Base-by-base conservation (phyloP, 306 rosid genomes). In the Leucaena leucocephala region DNA sequence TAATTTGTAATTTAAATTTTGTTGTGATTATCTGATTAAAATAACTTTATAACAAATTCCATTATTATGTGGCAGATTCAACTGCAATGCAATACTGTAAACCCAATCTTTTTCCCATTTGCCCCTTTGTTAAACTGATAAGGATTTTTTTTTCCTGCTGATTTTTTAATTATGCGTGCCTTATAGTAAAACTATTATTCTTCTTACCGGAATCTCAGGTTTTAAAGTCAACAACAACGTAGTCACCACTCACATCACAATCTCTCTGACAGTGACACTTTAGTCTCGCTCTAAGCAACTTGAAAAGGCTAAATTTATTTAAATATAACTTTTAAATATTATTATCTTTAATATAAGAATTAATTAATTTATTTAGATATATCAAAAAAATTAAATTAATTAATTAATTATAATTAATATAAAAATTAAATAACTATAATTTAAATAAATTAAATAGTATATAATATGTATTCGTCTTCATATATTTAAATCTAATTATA, bases 1-100 rank as follows among this genome's bases (percentile, higher is more conserved):
- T 82, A 55, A 73, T 85, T 27, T 77, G 77, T 74, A 76, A 77
- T 84, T 82, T 82, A 75, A 82, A 66, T 57, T 82, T 72, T 74
- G 81, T 76, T 50, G 43, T 49, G 40, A 49, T 61, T 11, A 77
- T 74, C 80, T 57, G 22, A 57, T 76, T 43, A 22, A 71, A 65
- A 79, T 79, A 71, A 79, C 76, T 82, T 76, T 38, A 75, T 44
- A 44, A 69, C 43, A 64, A 27, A 34, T 57, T 46, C 40, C 12
- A 62, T 65, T 46, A 65, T 71, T 55, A 71, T 72, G 49, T 65
- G 75, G 74, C 73, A 75, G 76, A 61, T 72, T 82, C 79, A 45
- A 54, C 70, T 63, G 27, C 27, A 27, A 27, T 27, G 79, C 75
- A 78, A 69, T 74, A 48, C 50, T 45, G 76, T 70, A 76, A 52